Base-by-base conservation (phyloP, 129 eudicot species). In the Erigeron canadensis region DNA sequence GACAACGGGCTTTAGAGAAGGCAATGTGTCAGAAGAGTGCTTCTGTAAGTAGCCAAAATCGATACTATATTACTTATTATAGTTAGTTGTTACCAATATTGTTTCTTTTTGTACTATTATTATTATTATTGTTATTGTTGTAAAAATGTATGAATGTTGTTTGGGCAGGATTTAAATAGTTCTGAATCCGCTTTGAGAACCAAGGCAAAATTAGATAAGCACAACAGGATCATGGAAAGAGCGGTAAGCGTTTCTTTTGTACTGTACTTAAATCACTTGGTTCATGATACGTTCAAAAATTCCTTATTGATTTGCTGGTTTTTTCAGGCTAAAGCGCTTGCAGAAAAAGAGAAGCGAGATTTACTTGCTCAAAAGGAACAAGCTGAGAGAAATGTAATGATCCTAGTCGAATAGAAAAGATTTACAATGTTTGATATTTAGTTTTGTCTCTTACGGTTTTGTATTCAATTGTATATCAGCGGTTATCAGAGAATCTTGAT, bases 1-100 rank as follows among this genome's bases (percentile, higher is more conserved):
- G 97, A 48, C 91, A 88, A 68, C 99, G 99, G 37, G 99, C 99
- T 69, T 84, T 90, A 62, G 89, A 90, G 79, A 95, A 95, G 83
- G 94, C 96, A 34, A 44, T 80, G 60, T 87, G 95, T 34, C 90
- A 82, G 74, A 89, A 87, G 69, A 65, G 21, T 68, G 80, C 22
- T 76, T 68, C 69, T 75, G 69, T 74, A 57, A 60, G 80, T 83
- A 75, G 72, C 84, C 72, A 57, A 83, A 82, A 69, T 63, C 84
- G 53, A 28, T 28, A 28, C 34, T 80, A 86, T 43, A 75, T 75
- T 63, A 62, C 40, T 17, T 45, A 86, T 80, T 22, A 5, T 8
- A 38, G 0, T 38, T 17, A 16, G 40, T 63, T 17, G 5, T 63
- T 22, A 19, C 19, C 34, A 16, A 18, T 16, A 19, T 41, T 42